Percentiles rank a stretch among this genome's conserved stretches.
Evolutionary conservation across 371 early-diverging fungal species (phyloP).

Genomic region (Mortierella sp.): DNA sequence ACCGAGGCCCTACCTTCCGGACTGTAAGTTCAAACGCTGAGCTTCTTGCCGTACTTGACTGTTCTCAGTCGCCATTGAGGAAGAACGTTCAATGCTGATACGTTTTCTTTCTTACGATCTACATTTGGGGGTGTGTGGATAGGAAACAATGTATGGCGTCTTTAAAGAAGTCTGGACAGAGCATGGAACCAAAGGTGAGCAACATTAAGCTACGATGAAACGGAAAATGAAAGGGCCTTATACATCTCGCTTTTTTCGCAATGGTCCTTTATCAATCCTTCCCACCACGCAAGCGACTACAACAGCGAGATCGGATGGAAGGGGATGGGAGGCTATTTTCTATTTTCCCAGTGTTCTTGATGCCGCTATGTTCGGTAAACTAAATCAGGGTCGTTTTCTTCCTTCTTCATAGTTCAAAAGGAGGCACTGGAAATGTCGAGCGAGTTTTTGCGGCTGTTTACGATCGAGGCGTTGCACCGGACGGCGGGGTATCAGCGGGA

Average conservation of each 20-base stretch:
- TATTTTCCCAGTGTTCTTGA: neutral
- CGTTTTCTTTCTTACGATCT: neutral
- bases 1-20: slow-evolving; percentile 26
- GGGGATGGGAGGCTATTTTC: neutral
- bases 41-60: neutral
- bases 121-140: neutral
- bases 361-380: neutral
- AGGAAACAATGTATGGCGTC: slow-evolving; percentile 49
- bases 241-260: neutral
- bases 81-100: neutral
- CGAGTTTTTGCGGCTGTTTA: slow-evolving; percentile 58
- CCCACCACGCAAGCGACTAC: neutral
- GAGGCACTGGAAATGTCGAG: slow-evolving; percentile 58
- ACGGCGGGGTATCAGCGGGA: slow-evolving; percentile 52
- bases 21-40: slow-evolving; percentile 18
- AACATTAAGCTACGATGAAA: neutral
- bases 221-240: neutral
- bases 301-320: neutral
- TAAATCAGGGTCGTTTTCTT: neutral
- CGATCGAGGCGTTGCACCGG: slow-evolving; percentile 51
- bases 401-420: slow-evolving; percentile 45
- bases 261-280: neutral
- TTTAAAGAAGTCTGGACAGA: slow-evolving; percentile 49
- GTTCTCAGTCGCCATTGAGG: neutral
- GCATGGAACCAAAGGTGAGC: slow-evolving; percentile 33